Percentiles rank a stretch among this genome's conserved stretches.
phyloP scores from a whole-genome alignment of 495 filamentous ascomycete genomes.

The Penicillium flavigenum region DNA sequence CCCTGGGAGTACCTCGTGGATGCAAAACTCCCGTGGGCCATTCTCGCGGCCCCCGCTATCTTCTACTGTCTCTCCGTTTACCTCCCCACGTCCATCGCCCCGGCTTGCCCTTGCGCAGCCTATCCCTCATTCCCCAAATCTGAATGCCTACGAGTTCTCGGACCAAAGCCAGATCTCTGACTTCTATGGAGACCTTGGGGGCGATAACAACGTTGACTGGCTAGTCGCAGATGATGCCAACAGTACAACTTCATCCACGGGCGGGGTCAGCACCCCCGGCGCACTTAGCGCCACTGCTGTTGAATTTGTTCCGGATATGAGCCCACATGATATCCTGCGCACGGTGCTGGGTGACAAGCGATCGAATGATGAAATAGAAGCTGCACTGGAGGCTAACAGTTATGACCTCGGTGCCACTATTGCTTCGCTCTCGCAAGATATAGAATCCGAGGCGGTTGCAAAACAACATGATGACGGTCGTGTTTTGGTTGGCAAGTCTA shows the following conservation, averaged over 20 bases:
- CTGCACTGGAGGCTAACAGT: conserved; percentile 79
- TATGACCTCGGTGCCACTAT: conserved; percentile 93
- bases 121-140: conserved; percentile 92
- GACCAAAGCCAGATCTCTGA: conserved; percentile 73
- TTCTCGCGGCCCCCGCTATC: conserved; percentile 61
- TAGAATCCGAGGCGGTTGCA: conserved; percentile 33
- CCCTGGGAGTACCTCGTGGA: conserved; percentile 74
- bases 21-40: conserved; percentile 64
- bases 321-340: conserved; percentile 94
- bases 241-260: conserved; percentile 71
- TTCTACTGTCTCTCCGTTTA: conserved; percentile 74
- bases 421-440: conserved; percentile 72
- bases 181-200: conserved; percentile 86
- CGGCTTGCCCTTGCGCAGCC: conserved; percentile 87
- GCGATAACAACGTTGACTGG: conserved; percentile 90
- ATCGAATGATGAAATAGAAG: conserved; percentile 90
- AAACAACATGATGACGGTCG: conserved; percentile 42
- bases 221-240: conserved; percentile 85
- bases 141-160: conserved; percentile 93
- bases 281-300: conserved; percentile 75
- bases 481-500: conserved; percentile 87
- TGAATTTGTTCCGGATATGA: conserved; percentile 89
- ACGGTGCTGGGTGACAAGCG: conserved; percentile 88
- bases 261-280: conserved; percentile 58
- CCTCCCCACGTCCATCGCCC: conserved; percentile 90